Base-by-base conservation (phyloP, 768 basidiomycete genomes). In the Cystofilobasidium bisporidii region DNA sequence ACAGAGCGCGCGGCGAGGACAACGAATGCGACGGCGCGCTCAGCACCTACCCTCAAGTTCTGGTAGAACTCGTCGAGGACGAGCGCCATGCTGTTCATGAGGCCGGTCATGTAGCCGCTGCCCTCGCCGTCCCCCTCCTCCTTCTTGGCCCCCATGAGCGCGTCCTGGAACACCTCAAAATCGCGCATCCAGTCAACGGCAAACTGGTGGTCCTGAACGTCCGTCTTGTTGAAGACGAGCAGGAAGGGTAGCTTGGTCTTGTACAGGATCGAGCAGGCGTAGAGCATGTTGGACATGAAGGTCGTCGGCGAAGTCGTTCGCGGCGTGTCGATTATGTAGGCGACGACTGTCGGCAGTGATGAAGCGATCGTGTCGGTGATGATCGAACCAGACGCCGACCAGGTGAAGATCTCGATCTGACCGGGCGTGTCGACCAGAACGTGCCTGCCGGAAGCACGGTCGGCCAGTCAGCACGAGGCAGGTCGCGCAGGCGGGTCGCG, bases 271-370 rank as follows among this genome's bases (percentile, higher is more conserved):
- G 89, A 91, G 82, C 96, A 99, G 1, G 96, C 96, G 74, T 98
- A 99, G 50, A 99, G 82, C 96, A 99, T 99, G 78, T 99, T 99
- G 24, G 87, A 89, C 96, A 98, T 99, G 78, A 99, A 99, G 3
- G 96, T 99, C 20, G 94, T 91, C 0, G 96, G 96, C 18, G 77
- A 71, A 0, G 87, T 87, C 24, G 91, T 91, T 70, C 96, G 82
- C 26, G 96, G 96, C 4, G 96, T 99, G 77, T 99, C 96, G 72
- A 99, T 91, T 69, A 99, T 83, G 75, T 98, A 99, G 20, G 96
- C 96, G 41, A 99, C 86, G 40, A 94, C 90, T 1, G 96, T 87
- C 8, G 96, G 96, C 66, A 98, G 80, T 0, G 92, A 85, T 3
- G 90, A 89, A 0, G 96, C 96, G 48, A 99, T 82, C 22, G 96